Conservation (phyloP, 371 early-diverging fungal genomes). For the Mortierella polycephala region DNA sequence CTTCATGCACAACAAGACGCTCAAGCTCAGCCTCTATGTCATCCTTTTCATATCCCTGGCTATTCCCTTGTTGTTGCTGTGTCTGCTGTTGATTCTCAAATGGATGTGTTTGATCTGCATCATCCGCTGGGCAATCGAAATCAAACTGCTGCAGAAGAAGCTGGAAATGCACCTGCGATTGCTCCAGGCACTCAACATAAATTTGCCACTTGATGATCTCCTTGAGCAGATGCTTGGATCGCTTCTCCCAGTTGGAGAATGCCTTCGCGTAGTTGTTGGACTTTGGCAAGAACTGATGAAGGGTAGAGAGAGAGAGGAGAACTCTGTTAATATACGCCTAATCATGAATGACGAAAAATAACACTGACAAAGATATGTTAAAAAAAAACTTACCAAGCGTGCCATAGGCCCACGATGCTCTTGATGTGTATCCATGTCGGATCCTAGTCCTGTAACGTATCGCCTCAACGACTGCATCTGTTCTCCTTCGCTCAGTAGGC, state of each 20-base stretch:
- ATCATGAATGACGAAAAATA: background rate
- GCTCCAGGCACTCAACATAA: conserved; percentile 82
- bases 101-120: too few species aligned
- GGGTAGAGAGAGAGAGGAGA: background rate
- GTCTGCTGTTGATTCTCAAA: background rate
- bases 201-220: conserved; percentile 92
- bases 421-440: conserved; percentile 66
- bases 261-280: conserved; percentile 74
- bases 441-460: conserved; percentile 54
- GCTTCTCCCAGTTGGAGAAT: conserved; percentile 87
- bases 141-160: conserved; percentile 17
- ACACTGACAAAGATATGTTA: background rate
- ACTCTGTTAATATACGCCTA: background rate
- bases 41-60: background rate
- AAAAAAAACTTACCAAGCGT: conserved; percentile 50
- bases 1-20: background rate
- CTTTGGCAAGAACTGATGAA: conserved; percentile 62
- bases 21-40: background rate
- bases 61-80: background rate
- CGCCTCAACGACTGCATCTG: conserved; percentile 60
- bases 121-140: background rate
- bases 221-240: conserved; percentile 83
- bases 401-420: conserved; percentile 59
- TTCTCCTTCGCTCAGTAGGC: conserved; percentile 32
- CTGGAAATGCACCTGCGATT: conserved; percentile 59